These are phyloP conservation scores for Scenedesmus sp. DNA, from an alignment of 163 green algal genomes.

Conservation along the genomic window DNA sequence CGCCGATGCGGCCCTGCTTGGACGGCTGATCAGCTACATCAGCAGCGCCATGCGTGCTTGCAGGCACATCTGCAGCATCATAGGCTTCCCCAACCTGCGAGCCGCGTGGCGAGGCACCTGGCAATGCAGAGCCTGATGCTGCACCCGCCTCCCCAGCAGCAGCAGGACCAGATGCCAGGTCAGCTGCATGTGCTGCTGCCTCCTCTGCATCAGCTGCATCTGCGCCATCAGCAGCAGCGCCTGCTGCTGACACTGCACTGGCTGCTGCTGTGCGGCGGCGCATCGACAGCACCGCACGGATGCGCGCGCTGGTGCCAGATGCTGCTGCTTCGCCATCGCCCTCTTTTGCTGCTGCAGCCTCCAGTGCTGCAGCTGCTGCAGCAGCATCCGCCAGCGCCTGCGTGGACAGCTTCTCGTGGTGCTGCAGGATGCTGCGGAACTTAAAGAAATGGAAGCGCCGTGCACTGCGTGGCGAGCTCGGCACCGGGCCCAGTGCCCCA, in stretches of 20 bases:
- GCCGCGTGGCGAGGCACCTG: not conserved
- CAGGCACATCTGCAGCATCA: constrained; percentile 6
- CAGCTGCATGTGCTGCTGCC: not conserved
- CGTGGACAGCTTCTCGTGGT: constrained; percentile 31
- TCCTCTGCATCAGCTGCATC: not conserved
- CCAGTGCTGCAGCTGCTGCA: constrained; percentile 19
- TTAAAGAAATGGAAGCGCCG: constrained; percentile 26
- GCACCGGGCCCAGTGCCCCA: not conserved
- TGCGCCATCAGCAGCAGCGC: not conserved
- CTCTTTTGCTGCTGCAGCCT: not conserved
- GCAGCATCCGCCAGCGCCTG: constrained; percentile 13
- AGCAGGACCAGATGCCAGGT: not conserved
- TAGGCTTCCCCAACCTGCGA: not conserved
- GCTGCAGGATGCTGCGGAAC: constrained; percentile 29
- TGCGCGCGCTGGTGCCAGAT: not conserved
- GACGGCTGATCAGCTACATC: constrained; percentile 35
- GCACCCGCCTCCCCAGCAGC: not conserved
- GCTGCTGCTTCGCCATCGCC: constrained; percentile 1
- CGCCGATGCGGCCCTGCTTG: not conserved
- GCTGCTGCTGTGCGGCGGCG: not conserved
- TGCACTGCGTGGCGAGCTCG: constrained; percentile 13
- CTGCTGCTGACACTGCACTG: not conserved
- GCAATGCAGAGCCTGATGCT: not conserved
- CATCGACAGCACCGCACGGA: constrained; percentile 30
- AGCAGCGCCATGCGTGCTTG: not conserved